Conservation (phyloP, 768 basidiomycete species). For the Daedaleopsis sinensis region DNA sequence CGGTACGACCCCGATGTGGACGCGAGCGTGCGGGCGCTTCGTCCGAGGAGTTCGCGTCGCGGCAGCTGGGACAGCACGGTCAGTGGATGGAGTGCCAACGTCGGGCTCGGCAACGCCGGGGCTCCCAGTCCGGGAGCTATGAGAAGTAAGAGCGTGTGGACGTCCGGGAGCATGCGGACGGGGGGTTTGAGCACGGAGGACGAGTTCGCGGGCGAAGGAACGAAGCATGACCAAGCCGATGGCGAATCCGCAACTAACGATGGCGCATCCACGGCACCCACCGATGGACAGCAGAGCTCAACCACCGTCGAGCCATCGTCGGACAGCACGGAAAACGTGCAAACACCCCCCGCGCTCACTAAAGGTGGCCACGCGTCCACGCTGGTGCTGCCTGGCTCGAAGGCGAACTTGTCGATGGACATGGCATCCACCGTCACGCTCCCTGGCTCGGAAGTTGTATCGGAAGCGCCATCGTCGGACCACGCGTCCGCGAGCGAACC, state of each 20-base stretch:
- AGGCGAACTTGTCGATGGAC: neutral
- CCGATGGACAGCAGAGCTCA: neutral
- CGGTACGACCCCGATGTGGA: slow-evolving; percentile 65
- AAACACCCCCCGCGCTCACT: slow-evolving; percentile 9
- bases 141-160: slow-evolving; percentile 63
- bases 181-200: slow-evolving; percentile 48
- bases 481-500: neutral
- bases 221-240: slow-evolving; percentile 9
- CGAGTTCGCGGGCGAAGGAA: slow-evolving; percentile 33
- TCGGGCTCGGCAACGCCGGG: slow-evolving; percentile 46
- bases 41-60: slow-evolving; percentile 82
- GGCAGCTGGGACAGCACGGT: slow-evolving; percentile 93
- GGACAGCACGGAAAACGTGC: slow-evolving; percentile 5
- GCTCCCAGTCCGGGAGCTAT: slow-evolving; percentile 22
- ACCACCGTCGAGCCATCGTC: neutral
- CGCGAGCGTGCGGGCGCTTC: slow-evolving; percentile 87
- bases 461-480: slow-evolving; percentile 9
- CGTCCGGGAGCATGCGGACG: slow-evolving; percentile 61
- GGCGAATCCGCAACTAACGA: slow-evolving; percentile 17
- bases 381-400: slow-evolving; percentile 6
- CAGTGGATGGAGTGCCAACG: slow-evolving; percentile 84
- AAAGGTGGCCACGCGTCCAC: neutral
- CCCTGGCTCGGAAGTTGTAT: slow-evolving; percentile 9
- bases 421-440: slow-evolving; percentile 9
- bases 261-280: neutral